These are phyloP conservation scores for sunflower (Helianthus annuus) DNA, from an alignment of 129 eudicot genomes.

Conservation along the genomic window DNA sequence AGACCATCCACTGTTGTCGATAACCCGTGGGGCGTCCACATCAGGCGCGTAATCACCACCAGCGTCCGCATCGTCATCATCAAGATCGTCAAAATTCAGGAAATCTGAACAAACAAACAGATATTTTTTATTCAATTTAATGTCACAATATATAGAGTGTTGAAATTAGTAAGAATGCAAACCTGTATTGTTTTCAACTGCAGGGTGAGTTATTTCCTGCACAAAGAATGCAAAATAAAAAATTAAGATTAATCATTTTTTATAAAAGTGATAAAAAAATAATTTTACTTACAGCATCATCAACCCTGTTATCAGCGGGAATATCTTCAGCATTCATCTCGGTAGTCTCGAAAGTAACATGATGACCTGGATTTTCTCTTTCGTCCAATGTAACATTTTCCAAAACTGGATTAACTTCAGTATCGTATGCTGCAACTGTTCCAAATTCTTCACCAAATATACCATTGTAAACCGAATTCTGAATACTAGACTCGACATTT, in stretches of 20 bases:
- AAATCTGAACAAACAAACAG: constrained; percentile 51
- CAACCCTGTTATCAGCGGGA: constrained; percentile 23
- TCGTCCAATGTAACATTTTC: constrained; percentile 31
- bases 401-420: constrained; percentile 26
- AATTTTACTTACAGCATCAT: constrained; percentile 43
- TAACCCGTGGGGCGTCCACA: constrained; percentile 52
- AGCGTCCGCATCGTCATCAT: constrained; percentile 70
- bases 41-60: constrained; percentile 60
- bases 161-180: constrained; percentile 23
- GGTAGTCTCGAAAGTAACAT: constrained; percentile 31
- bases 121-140: background rate
- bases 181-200: constrained; percentile 83
- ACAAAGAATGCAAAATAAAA: constrained; percentile 19
- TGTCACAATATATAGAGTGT: background rate
- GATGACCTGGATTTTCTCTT: constrained; percentile 32
- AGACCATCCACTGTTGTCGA: constrained; percentile 96
- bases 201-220: constrained; percentile 60
- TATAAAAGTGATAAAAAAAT: background rate
- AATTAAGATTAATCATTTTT: background rate
- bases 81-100: constrained; percentile 77
- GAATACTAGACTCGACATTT: constrained; percentile 32
- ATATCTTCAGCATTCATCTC: constrained; percentile 35
- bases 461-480: constrained; percentile 34
- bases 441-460: constrained; percentile 34
- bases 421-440: constrained; percentile 31